Conservation (phyloP, 495 filamentous ascomycete genomes). For the Penicillium pulvis region DNA sequence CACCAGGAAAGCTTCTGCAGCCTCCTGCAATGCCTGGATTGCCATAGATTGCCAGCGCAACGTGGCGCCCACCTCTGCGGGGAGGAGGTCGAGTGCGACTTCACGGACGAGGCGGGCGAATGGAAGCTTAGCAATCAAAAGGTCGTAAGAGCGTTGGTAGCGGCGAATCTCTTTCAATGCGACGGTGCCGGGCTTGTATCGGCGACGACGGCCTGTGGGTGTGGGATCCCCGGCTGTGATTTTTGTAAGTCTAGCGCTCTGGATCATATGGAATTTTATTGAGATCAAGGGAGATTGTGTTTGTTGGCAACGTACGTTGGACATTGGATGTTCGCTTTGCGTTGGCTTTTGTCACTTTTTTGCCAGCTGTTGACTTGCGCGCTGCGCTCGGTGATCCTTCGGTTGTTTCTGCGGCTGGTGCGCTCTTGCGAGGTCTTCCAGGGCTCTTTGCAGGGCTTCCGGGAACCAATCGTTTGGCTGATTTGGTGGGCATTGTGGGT, state of each 20-base stretch:
- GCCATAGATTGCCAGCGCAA: conserved; percentile 93
- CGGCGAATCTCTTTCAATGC: conserved; percentile 84
- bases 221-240: conserved; percentile 69
- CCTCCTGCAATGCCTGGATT: conserved; percentile 87
- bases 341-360: conserved; percentile 23
- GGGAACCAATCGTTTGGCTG: conserved; percentile 13
- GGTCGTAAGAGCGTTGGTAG: conserved; percentile 80
- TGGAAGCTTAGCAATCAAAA: conserved; percentile 78
- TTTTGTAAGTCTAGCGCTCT: conserved; percentile 8
- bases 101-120: conserved; percentile 90
- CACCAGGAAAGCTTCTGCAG: conserved; percentile 88
- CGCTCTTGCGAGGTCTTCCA: conserved; percentile 4
- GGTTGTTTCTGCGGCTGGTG: neutral
- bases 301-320: conserved; percentile 37
- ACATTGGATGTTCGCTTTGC: conserved; percentile 33
- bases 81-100: conserved; percentile 65
- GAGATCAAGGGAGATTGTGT: neutral
- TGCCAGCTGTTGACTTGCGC: conserved; percentile 23
- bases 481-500: conserved; percentile 26
- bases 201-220: conserved; percentile 60
- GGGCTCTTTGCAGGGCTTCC: conserved; percentile 11
- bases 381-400: conserved; percentile 14
- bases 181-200: conserved; percentile 83
- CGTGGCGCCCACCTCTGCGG: conserved; percentile 52
- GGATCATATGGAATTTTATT: neutral